Base-by-base conservation (phyloP, 495 filamentous ascomycete genomes). In the Gamarada debralockiae region DNA sequence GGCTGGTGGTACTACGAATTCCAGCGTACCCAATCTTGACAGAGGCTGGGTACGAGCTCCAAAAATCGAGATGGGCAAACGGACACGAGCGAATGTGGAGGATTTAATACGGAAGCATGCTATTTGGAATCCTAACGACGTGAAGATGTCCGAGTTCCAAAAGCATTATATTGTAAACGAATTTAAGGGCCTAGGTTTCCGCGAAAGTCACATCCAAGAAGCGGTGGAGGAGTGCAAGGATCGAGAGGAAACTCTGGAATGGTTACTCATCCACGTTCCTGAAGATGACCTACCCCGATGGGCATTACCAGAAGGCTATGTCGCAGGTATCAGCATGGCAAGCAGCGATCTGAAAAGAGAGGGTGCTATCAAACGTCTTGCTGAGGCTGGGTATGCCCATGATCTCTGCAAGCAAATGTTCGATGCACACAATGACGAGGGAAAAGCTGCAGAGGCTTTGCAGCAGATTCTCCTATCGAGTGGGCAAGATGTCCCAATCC, bases 211-310 rank as follows among this genome's bases (percentile, higher is more conserved):
- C 66, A 78, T 89, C 34, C 85, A 95, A 63, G 93, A 98, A 69
- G 95, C 93, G 8, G 80, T 86, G 0, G 80, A 78, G 23, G 83
- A 89, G 59, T 96, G 90, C 67, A 95, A 90, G 70, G 90, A 96
- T 65, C 77, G 83, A n/a, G 92, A 97, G 65, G 95, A 97, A 67
- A 81, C 89, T 12, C 72, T 98, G 7, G 80, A 82, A 59, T 98
- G 93, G 93, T 80, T 98, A 17, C 75, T 98, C 18, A 87, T 97
- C 25, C 92, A 98, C 68, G 88, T 98, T 17, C 95, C 93, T 2
- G 93, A 98, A 67, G 95, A 97, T 65, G 93, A 98, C 65, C 70
- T 97, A 2, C 93, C 93, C 0, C 66, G 76, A 15, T 96, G 92
- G 89, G 86, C 87, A 65, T 72, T 98, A 21, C 95, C 95, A 3